Evolutionary conservation across 305 asterid species (phyloP).

Genomic region (Fraxinus nigra): DNA sequence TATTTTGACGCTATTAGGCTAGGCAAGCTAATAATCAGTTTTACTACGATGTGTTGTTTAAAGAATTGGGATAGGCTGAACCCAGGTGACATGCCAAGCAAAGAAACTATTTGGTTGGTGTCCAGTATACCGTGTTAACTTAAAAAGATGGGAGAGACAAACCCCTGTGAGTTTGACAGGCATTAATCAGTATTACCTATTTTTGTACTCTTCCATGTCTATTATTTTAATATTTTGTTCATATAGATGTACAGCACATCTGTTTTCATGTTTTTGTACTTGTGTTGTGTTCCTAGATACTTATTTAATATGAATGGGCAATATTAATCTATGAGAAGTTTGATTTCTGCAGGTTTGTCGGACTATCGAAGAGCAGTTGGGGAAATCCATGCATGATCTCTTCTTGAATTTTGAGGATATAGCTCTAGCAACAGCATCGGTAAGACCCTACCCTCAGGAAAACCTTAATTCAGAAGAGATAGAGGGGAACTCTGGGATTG

Average conservation of each 20-base stretch:
- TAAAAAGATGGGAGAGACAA: neutral
- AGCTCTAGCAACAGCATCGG: conserved; percentile 98
- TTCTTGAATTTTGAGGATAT: conserved; percentile 63
- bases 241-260: neutral
- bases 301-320: conserved; percentile 21
- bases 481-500: conserved; percentile 15
- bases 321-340: conserved; percentile 21
- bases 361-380: conserved; percentile 65
- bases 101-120: neutral
- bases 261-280: neutral
- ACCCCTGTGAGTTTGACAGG: neutral
- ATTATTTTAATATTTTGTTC: neutral
- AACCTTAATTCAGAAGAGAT: conserved; percentile 11
- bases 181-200: neutral
- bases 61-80: neutral
- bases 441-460: conserved; percentile 44
- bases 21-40: conserved; percentile 16
- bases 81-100: neutral
- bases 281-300: conserved; percentile 27
- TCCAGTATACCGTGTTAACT: neutral
- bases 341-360: conserved; percentile 61
- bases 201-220: neutral
- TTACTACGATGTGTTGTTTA: neutral
- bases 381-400: conserved; percentile 75
- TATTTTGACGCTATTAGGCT: conserved; percentile 14